These are phyloP conservation scores for Citrus maxima DNA, from an alignment of 345 rosid species.

Conservation along the genomic window DNA sequence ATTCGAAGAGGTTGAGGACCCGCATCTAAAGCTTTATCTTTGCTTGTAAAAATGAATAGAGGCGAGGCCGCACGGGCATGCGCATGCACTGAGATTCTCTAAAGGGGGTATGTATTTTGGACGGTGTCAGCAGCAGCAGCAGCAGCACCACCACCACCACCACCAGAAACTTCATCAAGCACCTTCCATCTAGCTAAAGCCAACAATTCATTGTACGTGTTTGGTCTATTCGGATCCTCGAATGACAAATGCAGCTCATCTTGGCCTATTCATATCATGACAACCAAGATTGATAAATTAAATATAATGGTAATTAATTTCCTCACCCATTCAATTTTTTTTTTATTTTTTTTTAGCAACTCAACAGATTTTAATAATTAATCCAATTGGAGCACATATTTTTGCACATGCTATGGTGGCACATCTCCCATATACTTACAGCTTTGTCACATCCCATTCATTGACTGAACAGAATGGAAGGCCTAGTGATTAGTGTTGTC, in stretches of 20 bases:
- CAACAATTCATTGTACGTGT: neutral
- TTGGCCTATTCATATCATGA: too few species aligned
- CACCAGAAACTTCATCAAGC: neutral
- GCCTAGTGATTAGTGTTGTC: neutral
- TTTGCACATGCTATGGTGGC: neutral
- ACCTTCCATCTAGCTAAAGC: neutral
- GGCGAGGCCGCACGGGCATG: neutral
- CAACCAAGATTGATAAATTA: too few species aligned
- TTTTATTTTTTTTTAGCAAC: too few species aligned
- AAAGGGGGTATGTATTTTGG: neutral
- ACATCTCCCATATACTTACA: neutral
- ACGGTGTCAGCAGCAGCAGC: conserved; percentile 16
- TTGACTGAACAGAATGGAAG: neutral
- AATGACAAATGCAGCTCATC: neutral
- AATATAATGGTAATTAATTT: too few species aligned
- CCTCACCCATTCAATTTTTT: too few species aligned
- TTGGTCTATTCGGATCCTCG: neutral
- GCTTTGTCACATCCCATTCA: neutral
- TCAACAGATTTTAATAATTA: too few species aligned
- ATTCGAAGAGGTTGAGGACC: neutral
- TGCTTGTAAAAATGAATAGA: neutral
- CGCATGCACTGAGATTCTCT: conserved; percentile 15
- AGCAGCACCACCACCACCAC: neutral
- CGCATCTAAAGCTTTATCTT: neutral
- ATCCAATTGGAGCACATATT: neutral